A percentile compares a stretch with the other conserved stretches of the same genome.
phyloP scores from a whole-genome alignment of 2,329 filamentous ascomycete genomes.

The Colletotrichum liaoningense region DNA sequence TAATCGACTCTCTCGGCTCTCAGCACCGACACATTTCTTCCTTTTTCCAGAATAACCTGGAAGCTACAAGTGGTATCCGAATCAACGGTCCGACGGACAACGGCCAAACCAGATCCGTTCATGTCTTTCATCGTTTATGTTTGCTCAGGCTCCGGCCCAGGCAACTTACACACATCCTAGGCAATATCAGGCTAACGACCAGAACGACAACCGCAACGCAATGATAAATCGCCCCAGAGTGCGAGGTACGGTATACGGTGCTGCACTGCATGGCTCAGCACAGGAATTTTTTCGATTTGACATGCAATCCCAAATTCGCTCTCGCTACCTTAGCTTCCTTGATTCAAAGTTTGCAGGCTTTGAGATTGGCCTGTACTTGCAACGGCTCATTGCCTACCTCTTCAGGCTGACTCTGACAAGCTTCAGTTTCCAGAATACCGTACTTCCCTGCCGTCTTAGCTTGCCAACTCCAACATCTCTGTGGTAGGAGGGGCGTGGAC shows the following conservation, averaged over 20 bases:
- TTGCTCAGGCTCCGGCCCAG: not conserved
- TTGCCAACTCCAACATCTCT: not conserved
- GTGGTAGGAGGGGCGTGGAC: not conserved
- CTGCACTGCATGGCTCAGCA: conserved; percentile 6
- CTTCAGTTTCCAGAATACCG: not conserved
- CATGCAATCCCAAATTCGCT: conserved; percentile 3
- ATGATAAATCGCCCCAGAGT: not conserved
- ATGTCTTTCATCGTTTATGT: not conserved
- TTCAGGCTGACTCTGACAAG: not conserved
- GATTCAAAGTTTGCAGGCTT: not conserved
- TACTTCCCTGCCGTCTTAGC: not conserved
- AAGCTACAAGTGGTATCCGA: conserved; percentile 16
- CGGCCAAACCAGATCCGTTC: not conserved
- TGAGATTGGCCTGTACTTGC: conserved; percentile 10
- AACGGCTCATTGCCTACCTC: conserved; percentile 5
- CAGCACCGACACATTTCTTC: conserved; percentile 9
- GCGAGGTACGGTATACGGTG: conserved; percentile 8
- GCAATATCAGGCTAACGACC: not conserved
- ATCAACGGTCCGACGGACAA: conserved; percentile 19
- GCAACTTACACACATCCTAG: not conserved
- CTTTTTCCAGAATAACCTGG: conserved; percentile 30
- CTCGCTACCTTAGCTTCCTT: not conserved
- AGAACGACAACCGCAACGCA: not conserved
- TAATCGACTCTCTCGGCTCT: not conserved
- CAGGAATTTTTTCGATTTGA: not conserved